phyloP scores from a whole-genome alignment of 148 eudicot species.

The Rhododendron ferrugineum region DNA sequence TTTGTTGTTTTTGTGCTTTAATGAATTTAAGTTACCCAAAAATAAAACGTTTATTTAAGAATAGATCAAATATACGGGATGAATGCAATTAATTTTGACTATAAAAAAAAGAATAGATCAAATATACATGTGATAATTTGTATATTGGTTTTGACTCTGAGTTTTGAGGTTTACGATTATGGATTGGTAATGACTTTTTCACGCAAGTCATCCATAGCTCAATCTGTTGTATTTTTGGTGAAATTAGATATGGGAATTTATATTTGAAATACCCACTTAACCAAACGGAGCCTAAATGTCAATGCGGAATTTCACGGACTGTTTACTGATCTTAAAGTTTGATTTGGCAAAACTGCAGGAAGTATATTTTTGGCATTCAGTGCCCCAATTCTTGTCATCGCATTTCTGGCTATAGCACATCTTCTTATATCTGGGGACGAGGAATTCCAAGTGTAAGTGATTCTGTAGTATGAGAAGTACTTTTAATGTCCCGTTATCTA shows the following conservation, averaged over 20 bases:
- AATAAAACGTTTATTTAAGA: neutral
- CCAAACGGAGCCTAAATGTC: too few species aligned
- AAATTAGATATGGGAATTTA: too few species aligned
- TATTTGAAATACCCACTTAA: neutral
- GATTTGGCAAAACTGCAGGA: constrained; percentile 40
- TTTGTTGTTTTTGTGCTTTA: too few species aligned
- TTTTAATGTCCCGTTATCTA: neutral
- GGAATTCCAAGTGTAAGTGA: constrained; percentile 54
- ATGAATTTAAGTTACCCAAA: too few species aligned
- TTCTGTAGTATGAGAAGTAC: neutral
- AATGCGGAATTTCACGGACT: neutral
- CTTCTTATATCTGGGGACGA: constrained; percentile 49
- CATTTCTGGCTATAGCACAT: constrained; percentile 55
- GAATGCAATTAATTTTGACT: too few species aligned
- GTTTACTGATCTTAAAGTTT: neutral
- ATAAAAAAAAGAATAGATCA: too few species aligned
- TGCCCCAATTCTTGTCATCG: constrained; percentile 58
- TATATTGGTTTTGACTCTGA: neutral
- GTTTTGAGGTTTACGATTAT: neutral
- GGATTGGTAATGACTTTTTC: neutral
- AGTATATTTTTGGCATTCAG: constrained; percentile 47
- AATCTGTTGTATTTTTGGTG: neutral
- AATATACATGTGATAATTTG: neutral
- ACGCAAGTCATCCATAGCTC: neutral
- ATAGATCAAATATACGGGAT: too few species aligned